Conservation (phyloP, 2,329 filamentous ascomycete species). For the Cucurbitaria berberidis region DNA sequence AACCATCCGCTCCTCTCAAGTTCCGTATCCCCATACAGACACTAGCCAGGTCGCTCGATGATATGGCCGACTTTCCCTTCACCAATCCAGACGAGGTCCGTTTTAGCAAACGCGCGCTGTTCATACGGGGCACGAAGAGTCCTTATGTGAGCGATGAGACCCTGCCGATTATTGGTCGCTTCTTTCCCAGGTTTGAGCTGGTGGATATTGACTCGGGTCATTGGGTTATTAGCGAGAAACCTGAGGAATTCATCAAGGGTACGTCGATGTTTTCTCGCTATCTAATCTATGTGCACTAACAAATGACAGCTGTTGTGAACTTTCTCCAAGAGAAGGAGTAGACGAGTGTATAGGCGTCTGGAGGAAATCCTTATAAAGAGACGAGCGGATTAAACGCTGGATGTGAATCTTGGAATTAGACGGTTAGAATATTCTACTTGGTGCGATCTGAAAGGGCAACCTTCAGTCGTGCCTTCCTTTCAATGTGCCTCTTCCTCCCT, state of each 20-base stretch:
- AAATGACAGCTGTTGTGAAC: constrained; percentile 64
- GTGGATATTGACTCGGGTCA: constrained; percentile 80
- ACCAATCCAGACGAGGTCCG: constrained; percentile 69
- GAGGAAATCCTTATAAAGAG: background rate
- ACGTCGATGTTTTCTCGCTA: constrained; percentile 33
- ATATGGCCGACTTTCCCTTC: constrained; percentile 90
- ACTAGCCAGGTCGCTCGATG: constrained; percentile 70
- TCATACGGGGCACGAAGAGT: constrained; percentile 78
- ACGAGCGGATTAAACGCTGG: background rate
- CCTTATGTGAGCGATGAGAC: constrained; percentile 82
- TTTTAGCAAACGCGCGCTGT: constrained; percentile 79
- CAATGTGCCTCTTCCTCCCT: background rate
- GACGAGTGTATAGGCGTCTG: background rate
- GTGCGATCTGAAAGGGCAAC: background rate
- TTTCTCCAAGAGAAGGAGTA: constrained; percentile 63
- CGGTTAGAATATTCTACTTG: background rate
- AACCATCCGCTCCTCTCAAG: constrained; percentile 62
- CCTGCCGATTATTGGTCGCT: constrained; percentile 77
- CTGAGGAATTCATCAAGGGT: constrained; percentile 78
- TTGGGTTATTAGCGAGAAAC: constrained; percentile 90
- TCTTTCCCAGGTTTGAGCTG: constrained; percentile 79
- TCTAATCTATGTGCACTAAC: constrained; percentile 3
- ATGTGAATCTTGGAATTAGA: background rate
- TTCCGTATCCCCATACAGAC: constrained; percentile 82
- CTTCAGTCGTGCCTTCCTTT: background rate